Conservation (phyloP, 2,329 filamentous ascomycete genomes). For the Exophiala sp. region DNA sequence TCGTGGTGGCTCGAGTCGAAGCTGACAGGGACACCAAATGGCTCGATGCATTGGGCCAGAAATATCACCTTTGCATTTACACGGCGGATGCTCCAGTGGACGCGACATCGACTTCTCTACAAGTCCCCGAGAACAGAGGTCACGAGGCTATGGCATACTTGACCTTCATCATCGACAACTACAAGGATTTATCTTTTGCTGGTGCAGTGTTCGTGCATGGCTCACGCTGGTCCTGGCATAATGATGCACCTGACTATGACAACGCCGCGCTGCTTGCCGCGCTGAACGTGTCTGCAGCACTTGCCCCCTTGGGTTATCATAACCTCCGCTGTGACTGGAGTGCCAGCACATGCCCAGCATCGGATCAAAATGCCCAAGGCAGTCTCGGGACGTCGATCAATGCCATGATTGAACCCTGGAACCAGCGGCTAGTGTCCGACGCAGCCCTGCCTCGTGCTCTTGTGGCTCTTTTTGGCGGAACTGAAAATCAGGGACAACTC, state of each 20-base stretch:
- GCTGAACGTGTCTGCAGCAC: conserved; percentile 40
- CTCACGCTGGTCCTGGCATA: conserved; percentile 45
- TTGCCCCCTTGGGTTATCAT: conserved; percentile 42
- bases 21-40: conserved; percentile 43
- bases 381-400: conserved; percentile 40
- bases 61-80: conserved; percentile 49
- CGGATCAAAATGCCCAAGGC: conserved; percentile 37
- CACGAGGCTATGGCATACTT: conserved; percentile 49
- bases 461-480: conserved; percentile 37
- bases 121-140: conserved; percentile 46
- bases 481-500: conserved; percentile 10
- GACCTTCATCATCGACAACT: conserved; percentile 49
- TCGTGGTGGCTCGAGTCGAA: conserved; percentile 44
- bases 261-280: conserved; percentile 40
- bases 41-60: conserved; percentile 37
- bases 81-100: conserved; percentile 36
- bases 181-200: conserved; percentile 36
- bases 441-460: conserved; percentile 36
- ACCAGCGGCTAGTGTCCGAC: conserved; percentile 41
- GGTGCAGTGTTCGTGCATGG: conserved; percentile 46
- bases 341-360: conserved; percentile 39
- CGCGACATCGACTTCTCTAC: conserved; percentile 33
- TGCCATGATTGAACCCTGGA: conserved; percentile 42
- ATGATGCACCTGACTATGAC: conserved; percentile 44
- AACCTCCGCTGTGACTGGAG: conserved; percentile 53